phyloP scores from a whole-genome alignment of 2,329 filamentous ascomycete species.

The Verticillium isaacii region DNA sequence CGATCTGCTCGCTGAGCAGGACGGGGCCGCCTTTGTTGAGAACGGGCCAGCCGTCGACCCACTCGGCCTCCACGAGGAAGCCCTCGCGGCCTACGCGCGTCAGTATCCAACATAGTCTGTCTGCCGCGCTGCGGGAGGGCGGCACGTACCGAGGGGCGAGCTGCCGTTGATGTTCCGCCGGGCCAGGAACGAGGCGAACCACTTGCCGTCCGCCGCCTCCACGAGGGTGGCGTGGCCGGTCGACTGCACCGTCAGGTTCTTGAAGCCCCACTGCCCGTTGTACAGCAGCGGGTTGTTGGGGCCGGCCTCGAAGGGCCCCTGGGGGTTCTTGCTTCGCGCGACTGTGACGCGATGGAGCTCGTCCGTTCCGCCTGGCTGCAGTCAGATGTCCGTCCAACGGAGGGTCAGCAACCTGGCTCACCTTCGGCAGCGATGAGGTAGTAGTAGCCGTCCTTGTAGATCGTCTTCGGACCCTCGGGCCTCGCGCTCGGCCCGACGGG shows the following conservation, averaged over 20 bases:
- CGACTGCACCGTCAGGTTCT: conserved; percentile 11
- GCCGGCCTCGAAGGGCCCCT: conserved; percentile 29
- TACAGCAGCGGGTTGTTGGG: conserved; percentile 29
- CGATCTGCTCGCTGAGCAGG: conserved; percentile 6
- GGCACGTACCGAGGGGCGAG: conserved; percentile 9
- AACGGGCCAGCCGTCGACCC: conserved; percentile 16
- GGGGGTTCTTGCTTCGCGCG: conserved; percentile 25
- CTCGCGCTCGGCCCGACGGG: conserved; percentile 7
- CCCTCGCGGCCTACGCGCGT: conserved; percentile 9
- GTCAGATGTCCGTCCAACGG: background rate
- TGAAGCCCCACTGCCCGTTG: conserved; percentile 9
- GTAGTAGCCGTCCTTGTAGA: conserved; percentile 3
- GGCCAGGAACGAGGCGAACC: conserved; percentile 15
- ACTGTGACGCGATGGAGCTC: conserved; percentile 30
- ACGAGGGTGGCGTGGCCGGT: conserved; percentile 16
- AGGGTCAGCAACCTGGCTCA: background rate
- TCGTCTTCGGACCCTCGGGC: conserved; percentile 13
- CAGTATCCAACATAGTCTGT: background rate
- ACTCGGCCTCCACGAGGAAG: conserved; percentile 13
- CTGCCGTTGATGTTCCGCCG: conserved; percentile 10
- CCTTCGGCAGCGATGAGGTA: conserved; percentile 5
- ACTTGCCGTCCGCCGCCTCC: conserved; percentile 11
- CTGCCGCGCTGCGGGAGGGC: no score
- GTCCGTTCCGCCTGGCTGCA: conserved; percentile 31
- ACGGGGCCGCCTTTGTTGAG: conserved; percentile 12